Conservation (phyloP, 2,329 filamentous ascomycete genomes). For the Verticillium nonalfalfae region DNA sequence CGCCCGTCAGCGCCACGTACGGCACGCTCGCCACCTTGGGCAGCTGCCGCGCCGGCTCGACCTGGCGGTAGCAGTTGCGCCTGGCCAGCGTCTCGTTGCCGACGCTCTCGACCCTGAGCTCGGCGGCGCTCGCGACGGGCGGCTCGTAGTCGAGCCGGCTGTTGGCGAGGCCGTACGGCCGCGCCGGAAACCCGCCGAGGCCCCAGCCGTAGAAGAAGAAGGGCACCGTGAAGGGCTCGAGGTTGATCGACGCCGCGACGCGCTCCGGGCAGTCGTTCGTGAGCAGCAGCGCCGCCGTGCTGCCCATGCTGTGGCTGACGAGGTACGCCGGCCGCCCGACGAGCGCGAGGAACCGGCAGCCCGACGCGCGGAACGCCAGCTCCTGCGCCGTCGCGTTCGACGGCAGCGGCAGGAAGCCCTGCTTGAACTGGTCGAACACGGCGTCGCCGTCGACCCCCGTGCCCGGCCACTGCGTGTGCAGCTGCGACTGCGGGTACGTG, state of each 20-base stretch:
- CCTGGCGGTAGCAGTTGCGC: slow-evolving; percentile 21
- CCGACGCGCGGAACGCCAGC: slow-evolving; percentile 15
- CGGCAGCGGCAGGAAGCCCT: slow-evolving; percentile 29
- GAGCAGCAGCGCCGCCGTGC: slow-evolving; percentile 19
- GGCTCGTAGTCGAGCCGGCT: slow-evolving; percentile 20
- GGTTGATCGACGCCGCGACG: slow-evolving; percentile 21
- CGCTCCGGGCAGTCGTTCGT: slow-evolving; percentile 21
- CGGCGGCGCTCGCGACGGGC: slow-evolving; percentile 14
- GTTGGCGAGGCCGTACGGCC: slow-evolving; percentile 20
- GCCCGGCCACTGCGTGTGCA: slow-evolving; percentile 26
- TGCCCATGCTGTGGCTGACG: slow-evolving; percentile 21
- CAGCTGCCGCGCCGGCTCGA: slow-evolving; percentile 26
- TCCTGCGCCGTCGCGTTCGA: slow-evolving; percentile 13
- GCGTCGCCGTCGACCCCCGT: slow-evolving; percentile 29
- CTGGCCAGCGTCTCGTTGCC: slow-evolving; percentile 13
- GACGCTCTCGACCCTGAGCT: slow-evolving; percentile 17
- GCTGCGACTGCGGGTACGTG: slow-evolving; percentile 22
- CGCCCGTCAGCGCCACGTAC: slow-evolving; percentile 37
- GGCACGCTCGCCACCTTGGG: slow-evolving; percentile 37
- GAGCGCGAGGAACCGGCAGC: slow-evolving; percentile 15
- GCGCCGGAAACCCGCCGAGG: slow-evolving; percentile 11
- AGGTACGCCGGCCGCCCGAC: slow-evolving; percentile 19
- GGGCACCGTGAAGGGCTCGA: slow-evolving; percentile 21
- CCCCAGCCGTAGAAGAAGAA: slow-evolving; percentile 17
- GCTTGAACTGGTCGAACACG: slow-evolving; percentile 40